These are phyloP conservation scores for Mrakia gelida DNA, from an alignment of 768 basidiomycete genomes.

Conservation along the genomic window DNA sequence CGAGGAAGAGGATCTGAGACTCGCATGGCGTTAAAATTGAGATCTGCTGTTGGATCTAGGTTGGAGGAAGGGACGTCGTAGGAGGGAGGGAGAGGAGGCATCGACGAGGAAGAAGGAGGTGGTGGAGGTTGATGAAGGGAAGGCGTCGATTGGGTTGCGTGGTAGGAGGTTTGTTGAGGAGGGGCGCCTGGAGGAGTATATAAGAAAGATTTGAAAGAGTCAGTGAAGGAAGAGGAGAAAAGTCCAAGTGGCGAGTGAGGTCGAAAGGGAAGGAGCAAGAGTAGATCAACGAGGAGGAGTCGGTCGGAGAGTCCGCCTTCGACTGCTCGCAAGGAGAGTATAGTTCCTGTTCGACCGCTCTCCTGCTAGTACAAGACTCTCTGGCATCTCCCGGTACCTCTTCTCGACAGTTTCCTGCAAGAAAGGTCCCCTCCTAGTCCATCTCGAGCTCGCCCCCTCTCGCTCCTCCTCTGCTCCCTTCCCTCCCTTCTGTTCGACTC, in stretches of 20 bases:
- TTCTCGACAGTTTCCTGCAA: neutral
- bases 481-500: neutral
- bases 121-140: constrained; percentile 1
- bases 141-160: neutral
- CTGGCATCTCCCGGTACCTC: neutral
- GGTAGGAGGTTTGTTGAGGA: neutral
- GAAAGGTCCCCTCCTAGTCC: neutral
- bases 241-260: neutral
- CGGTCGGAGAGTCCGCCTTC: neutral
- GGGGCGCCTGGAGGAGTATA: neutral
- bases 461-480: neutral
- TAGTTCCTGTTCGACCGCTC: neutral
- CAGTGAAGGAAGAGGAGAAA: too few relatives aligned
- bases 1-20: constrained; percentile 50
- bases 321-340: neutral
- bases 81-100: constrained; percentile 2
- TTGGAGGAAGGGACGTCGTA: neutral
- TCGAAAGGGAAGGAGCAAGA: neutral
- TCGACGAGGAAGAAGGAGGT: neutral
- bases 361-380: neutral
- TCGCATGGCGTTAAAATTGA: constrained; percentile 53
- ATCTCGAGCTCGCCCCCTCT: constrained; percentile 4
- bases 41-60: constrained; percentile 13
- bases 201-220: neutral
- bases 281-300: neutral